Evolutionary conservation across 208 protist species (phyloP), one percentile per base, ranked within the genome.

Genomic region (Trichomonas tenax): DNA sequence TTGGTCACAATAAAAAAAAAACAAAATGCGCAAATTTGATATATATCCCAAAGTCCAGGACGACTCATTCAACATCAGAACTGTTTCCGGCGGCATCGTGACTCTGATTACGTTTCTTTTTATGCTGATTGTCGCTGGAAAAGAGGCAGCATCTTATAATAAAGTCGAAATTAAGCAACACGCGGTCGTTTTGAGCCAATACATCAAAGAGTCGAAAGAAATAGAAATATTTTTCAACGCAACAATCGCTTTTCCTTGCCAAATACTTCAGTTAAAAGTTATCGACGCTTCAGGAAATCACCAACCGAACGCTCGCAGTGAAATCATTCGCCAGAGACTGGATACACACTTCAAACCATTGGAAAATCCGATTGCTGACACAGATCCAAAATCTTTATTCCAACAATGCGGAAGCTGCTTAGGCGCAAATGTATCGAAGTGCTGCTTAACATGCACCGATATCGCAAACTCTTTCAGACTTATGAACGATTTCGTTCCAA

Each of bases 401-500:
- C 26, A 23, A 9, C 17, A 3, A 34, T 93, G 86, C 26, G 86
- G 86, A 48, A 93, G 26, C 45, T 93, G 86, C 38, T 93, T 48
- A n/a, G 86, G 44, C n/a, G 17, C 44, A 1, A 93, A 93, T 51
- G 41, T 48, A 38, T 93, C 86, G 2, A 51, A 93, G 46, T 93
- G 86, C 45, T 93, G 86, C n/a, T 51, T 93, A 38, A 93, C 86
- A 38, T 93, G 86, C n/a, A 48, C 45, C 26, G 86, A 93, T 93
- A 38, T 93, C 51, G 86, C 44, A 40, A 48, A 41, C 0, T 48
- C 86, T 31, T 93, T 51, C 45, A 48, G 26, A 38, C 15, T 51
- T 17, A 41, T 48, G 34, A 36, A 93, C 10, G 44, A 93, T 36
- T 23, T 93, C 46, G 44, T 93, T 51, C 86, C 86, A 51, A 93